Evolutionary conservation across 331 rosid species (phyloP).

Genomic region (Stylosanthes scabra): DNA sequence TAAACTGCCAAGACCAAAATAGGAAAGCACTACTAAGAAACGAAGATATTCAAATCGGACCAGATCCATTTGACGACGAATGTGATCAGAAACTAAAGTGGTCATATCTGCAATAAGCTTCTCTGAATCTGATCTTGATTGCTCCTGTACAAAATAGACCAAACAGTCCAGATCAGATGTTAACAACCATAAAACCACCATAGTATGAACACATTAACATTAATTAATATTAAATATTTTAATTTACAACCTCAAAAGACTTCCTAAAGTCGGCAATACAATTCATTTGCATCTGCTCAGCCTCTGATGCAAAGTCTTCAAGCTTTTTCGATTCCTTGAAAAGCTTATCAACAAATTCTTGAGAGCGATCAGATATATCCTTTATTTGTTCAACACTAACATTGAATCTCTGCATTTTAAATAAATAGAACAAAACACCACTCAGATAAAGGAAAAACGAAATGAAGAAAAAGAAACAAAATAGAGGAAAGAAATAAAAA

Average conservation of each 20-base stretch:
- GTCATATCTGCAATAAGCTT: constrained; percentile 87
- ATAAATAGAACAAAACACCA: constrained; percentile 9
- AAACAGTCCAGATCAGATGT: constrained; percentile 38
- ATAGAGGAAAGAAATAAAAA: background rate
- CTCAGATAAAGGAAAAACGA: background rate
- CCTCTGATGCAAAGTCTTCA: constrained; percentile 56
- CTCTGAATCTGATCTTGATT: constrained; percentile 82
- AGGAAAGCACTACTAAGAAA: background rate
- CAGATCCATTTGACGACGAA: constrained; percentile 78
- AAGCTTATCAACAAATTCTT: constrained; percentile 71
- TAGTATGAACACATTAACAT: background rate
- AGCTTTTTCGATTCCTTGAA: constrained; percentile 67
- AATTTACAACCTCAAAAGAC: constrained; percentile 70
- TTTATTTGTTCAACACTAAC: constrained; percentile 64
- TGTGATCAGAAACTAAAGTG: constrained; percentile 70
- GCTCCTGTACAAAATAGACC: constrained; percentile 62
- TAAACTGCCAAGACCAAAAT: background rate
- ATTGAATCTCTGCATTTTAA: constrained; percentile 63
- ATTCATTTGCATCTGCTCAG: constrained; percentile 64
- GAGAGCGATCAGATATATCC: constrained; percentile 68
- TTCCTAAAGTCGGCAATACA: constrained; percentile 76
- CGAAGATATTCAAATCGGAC: constrained; percentile 43
- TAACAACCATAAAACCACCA: constrained; percentile 11
- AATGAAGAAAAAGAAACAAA: background rate
- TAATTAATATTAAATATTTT: background rate